Evolutionary conservation across 345 rosid genomes (phyloP), one percentile per base, ranked within the genome.

Genomic region (Melaleuca alternifolia): DNA sequence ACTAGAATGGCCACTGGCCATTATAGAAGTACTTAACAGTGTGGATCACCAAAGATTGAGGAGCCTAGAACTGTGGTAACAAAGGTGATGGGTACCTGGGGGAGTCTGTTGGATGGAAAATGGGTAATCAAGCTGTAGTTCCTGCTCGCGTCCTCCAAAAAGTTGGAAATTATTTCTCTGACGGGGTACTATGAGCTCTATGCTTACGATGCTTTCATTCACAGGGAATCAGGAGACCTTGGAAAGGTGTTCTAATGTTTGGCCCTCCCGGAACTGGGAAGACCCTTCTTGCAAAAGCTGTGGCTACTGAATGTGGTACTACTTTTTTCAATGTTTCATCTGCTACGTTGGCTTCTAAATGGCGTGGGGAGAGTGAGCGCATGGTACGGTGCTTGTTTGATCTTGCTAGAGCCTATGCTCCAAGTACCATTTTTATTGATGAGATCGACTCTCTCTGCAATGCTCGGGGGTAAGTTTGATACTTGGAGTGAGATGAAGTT

Each of bases 191-290:
- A 10, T 52, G 26, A 30, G 14, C 37, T 54, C 41, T 37, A 33
- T 77, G 88, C 82, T 87, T 44, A 37, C 50, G n/a, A 5, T 83
- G 12, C 21, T 77, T 57, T 87, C 61, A 51, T 75, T 89, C 48
- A 86, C 92, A 98, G 99, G 99, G 99, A 87, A 98, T 98, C 71
- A 91, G 99, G 93, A 95, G 99, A 92, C 99, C 99, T 1, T 96
- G 99, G 99, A 98, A 98, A 92, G 99, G 99, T 84, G 99, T 97
- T 57, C 98, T 97, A 85, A 97, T 97, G 99, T 97, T 97, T 95
- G 99, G 99, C 82, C 99, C 99, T 83, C 99, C 99, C 20, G 99
- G 99, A 89, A 97, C 99, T 65, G 98, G 99, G 84, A 97, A 97
- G 93, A 97, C 99, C 5, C 91, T 97, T 86, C 92, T 97, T 85